phyloP scores from a whole-genome alignment of 805 yeast genomes.

The Tetrapisispora fleetii region DNA sequence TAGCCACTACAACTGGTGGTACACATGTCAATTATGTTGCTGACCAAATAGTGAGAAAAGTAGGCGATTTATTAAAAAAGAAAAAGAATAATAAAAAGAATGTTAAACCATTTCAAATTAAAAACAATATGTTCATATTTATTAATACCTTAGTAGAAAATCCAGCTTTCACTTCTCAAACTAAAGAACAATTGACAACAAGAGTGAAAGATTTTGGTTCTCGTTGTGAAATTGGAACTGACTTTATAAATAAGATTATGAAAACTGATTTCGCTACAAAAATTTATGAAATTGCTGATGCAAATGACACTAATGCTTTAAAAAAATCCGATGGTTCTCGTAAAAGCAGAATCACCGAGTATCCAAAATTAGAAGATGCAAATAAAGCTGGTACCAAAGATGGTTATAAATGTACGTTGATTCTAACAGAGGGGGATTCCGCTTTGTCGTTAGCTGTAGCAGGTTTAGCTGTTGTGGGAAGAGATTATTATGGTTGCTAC shows the following conservation, averaged over 20 bases:
- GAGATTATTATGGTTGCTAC: constrained; percentile 90
- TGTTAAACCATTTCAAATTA: constrained; percentile 80
- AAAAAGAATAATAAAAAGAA: constrained; percentile 60
- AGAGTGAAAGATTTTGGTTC: constrained; percentile 86
- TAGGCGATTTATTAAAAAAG: constrained; percentile 54
- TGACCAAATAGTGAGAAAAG: constrained; percentile 73
- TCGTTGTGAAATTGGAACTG: constrained; percentile 65
- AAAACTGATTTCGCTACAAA: constrained; percentile 63
- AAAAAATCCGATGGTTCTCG: constrained; percentile 83
- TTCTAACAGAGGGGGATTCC: constrained; percentile 95
- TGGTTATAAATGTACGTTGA: constrained; percentile 84
- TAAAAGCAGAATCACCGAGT: constrained; percentile 77
- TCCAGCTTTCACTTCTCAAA: constrained; percentile 96
- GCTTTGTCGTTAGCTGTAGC: constrained; percentile 87
- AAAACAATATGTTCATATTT: constrained; percentile 82
- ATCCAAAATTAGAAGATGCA: constrained; percentile 88
- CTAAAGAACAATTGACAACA: constrained; percentile 91
- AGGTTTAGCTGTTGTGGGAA: constrained; percentile 88
- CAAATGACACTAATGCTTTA: constrained; percentile 78
- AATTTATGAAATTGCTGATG: constrained; percentile 72
- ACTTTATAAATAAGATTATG: constrained; percentile 59
- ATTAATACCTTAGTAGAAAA: constrained; percentile 88
- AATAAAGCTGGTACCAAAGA: constrained; percentile 92
- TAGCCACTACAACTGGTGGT: constrained; percentile 96
- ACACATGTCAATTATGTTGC: constrained; percentile 83